Conservation (phyloP, 331 rosid species). For the Erythrophleum ivorense region DNA sequence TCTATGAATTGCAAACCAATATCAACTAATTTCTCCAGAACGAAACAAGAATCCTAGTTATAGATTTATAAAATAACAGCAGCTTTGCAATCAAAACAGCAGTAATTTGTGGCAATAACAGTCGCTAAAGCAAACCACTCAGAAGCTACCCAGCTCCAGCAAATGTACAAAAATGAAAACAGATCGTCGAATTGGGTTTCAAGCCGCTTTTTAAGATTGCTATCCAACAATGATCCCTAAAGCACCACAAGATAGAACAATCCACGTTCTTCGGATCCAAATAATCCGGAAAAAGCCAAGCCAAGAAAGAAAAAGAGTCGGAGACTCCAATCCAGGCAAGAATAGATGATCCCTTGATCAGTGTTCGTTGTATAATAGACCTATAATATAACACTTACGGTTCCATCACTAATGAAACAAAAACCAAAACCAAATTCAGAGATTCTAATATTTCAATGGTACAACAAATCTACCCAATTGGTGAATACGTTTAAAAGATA, state of each 20-base stretch:
- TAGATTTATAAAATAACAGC: background rate
- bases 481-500: no score
- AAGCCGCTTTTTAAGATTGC: background rate
- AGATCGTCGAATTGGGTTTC: background rate
- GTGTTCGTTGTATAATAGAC: background rate
- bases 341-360: background rate
- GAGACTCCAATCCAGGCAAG: background rate
- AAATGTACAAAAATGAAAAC: constrained; percentile 8
- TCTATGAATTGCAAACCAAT: background rate
- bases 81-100: background rate
- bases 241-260: constrained; percentile 5
- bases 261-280: background rate
- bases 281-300: background rate
- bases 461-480: constrained; percentile 2
- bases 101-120: background rate
- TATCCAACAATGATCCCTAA: constrained; percentile 6
- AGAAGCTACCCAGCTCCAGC: background rate
- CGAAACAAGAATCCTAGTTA: background rate
- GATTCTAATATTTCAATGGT: background rate
- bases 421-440: background rate
- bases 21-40: background rate
- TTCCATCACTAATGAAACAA: background rate
- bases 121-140: background rate
- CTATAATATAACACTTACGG: background rate
- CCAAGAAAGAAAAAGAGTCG: background rate